Conservation (phyloP, 176 grass and related monocot species). For the Chrysopogon serrulatus region DNA sequence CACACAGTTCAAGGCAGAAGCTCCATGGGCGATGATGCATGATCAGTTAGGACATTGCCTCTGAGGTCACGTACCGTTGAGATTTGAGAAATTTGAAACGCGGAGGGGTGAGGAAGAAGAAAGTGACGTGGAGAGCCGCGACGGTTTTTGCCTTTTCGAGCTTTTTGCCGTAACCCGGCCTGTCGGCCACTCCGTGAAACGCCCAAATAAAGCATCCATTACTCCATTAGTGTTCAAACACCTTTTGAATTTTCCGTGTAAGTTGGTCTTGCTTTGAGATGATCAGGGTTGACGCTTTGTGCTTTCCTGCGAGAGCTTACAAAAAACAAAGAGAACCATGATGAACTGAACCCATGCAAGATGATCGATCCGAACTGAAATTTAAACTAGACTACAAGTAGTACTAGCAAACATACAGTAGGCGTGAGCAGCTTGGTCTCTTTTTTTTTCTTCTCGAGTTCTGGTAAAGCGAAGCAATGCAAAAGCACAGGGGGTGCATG, state of each 20-base stretch:
- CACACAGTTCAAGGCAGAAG: conserved; percentile 18
- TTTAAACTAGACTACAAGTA: neutral
- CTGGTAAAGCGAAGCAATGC: conserved; percentile 25
- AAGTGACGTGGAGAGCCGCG: conserved; percentile 27
- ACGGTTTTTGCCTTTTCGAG: conserved; percentile 36
- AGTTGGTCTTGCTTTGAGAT: conserved; percentile 44
- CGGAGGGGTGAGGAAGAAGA: neutral
- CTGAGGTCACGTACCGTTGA: conserved; percentile 10
- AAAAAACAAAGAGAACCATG: conserved; percentile 3
- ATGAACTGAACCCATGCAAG: neutral
- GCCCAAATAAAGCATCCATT: neutral
- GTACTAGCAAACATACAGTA: neutral
- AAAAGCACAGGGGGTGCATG: conserved; percentile 1
- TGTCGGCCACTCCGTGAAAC: conserved; percentile 44
- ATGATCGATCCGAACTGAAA: conserved; percentile 2
- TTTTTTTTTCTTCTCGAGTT: conserved; percentile 32
- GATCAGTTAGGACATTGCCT: neutral
- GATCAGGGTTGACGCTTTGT: conserved; percentile 38
- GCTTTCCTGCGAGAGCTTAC: conserved; percentile 28
- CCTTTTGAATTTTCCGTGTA: conserved; percentile 15
- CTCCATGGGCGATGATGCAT: neutral
- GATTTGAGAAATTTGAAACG: conserved; percentile 35
- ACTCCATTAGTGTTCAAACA: neutral
- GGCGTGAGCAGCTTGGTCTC: conserved; percentile 33
- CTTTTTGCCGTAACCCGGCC: conserved; percentile 35